Evolutionary conservation across 225 moss, liverwort and hornwort genomes (phyloP).

Genomic region (Polytrichum formosum): DNA sequence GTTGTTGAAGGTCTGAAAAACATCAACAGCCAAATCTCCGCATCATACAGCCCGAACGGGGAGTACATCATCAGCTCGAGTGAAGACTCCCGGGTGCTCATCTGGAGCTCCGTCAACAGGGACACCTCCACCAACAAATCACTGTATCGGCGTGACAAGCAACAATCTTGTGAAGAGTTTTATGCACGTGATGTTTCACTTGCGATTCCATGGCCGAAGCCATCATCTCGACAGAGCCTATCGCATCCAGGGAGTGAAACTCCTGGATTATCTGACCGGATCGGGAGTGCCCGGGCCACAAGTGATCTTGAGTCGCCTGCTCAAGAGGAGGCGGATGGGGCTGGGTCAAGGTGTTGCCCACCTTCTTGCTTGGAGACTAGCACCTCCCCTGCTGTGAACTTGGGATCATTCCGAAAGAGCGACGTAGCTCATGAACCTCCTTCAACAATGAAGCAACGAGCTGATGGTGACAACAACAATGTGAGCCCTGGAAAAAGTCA

Average conservation of each 20-base stretch:
- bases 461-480: background rate
- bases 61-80: slow-evolving; percentile 91
- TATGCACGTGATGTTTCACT: slow-evolving; percentile 68
- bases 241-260: slow-evolving; percentile 22
- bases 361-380: background rate
- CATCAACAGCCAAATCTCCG: slow-evolving; percentile 80
- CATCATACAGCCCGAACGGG: slow-evolving; percentile 74
- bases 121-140: slow-evolving; percentile 50
- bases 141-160: slow-evolving; percentile 73
- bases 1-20: slow-evolving; percentile 64
- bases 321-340: background rate
- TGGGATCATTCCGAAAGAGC: slow-evolving; percentile 34
- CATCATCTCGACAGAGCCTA: slow-evolving; percentile 22
- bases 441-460: background rate
- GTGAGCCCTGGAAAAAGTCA: slow-evolving; percentile 3
- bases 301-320: slow-evolving; percentile 22
- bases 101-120: slow-evolving; percentile 72
- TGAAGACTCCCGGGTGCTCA: slow-evolving; percentile 84
- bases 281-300: slow-evolving; percentile 24
- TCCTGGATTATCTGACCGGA: slow-evolving; percentile 22
- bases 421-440: slow-evolving; percentile 18
- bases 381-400: slow-evolving; percentile 19
- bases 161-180: slow-evolving; percentile 80
- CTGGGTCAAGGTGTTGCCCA: background rate
- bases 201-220: slow-evolving; percentile 81